Evolutionary conservation across 371 early-diverging fungal genomes (phyloP), one percentile per base, ranked within the genome.

Genomic region (Syncephalis plumigaleata): DNA sequence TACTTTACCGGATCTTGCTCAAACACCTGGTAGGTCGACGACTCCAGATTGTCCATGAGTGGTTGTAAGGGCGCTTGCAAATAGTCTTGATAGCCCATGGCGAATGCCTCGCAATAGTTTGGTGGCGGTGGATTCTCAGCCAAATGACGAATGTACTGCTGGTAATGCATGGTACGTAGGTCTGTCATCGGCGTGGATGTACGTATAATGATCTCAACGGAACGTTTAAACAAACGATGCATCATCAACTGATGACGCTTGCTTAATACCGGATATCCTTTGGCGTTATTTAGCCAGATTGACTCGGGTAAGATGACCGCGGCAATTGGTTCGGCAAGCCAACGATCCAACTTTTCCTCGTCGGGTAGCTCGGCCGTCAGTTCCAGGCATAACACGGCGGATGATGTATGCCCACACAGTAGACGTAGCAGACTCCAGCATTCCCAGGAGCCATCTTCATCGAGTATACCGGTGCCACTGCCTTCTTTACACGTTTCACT

Each of bases 1-100:
- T 95, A 95, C 57, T 92, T 95, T 46, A 87, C 71, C 5, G 85
- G 84, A 59, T 91, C 91, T 48, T 77, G 78, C 59, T 91, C 93
- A 65, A 93, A 96, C 0, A 83, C 84, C 58, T 87, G 89, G 56
- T 95, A 95, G 0, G 90, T 92, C 11, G 72, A 77, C 11, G 88
- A 83, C 44, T 87, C 89, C 36, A 95, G 70, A 52, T 95, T 84
- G 53, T 93, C 89, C 82, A 86, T 86, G 25, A 95, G 66, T 2
- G 96, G 96, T 63, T 81, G 89, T 15, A 91, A 65, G 13, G 91
- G 91, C 3, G 79, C 70, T 60, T 92, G 91, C 16, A 92, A 60
- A 51, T 72, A 85, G 55, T 95, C 96, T 44, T 86, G 79, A 52
- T 83, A 88, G 3, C 87, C 88, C 0, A 54, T 52, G 13, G 87